Conservation (phyloP, 2,329 filamentous ascomycete genomes). For the Fusarium camptoceras region DNA sequence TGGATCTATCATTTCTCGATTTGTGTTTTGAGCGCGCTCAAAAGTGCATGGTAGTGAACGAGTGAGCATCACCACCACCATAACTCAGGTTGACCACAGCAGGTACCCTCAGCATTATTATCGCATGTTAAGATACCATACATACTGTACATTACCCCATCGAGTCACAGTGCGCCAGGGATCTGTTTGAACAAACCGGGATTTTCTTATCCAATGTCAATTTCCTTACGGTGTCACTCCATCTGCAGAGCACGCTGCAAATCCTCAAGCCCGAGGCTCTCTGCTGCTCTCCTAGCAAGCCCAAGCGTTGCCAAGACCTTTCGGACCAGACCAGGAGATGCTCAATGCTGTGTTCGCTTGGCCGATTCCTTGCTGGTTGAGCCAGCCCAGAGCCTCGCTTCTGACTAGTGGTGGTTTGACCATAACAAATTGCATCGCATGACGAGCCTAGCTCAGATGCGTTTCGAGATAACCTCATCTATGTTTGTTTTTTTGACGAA, state of each 20-base stretch:
- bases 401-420: constrained; percentile 25
- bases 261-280: constrained; percentile 31
- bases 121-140: constrained; percentile 9
- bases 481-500: constrained; percentile 14
- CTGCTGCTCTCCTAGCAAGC: constrained; percentile 18
- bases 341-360: constrained; percentile 34
- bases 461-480: constrained; percentile 37
- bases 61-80: constrained; percentile 13
- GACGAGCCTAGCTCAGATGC: constrained; percentile 27
- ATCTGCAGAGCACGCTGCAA: constrained; percentile 26
- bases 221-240: constrained; percentile 30
- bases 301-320: constrained; percentile 41
- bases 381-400: constrained; percentile 13
- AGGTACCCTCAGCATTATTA: constrained; percentile 19
- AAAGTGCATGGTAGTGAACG: not conserved
- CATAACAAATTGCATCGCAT: constrained; percentile 36
- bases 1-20: constrained; percentile 25
- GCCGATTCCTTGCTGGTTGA: constrained; percentile 21
- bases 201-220: constrained; percentile 36
- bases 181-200: constrained; percentile 27
- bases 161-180: constrained; percentile 16
- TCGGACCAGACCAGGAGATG: constrained; percentile 34
- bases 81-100: constrained; percentile 9
- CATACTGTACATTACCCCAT: constrained; percentile 4
- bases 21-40: not conserved